Evolutionary conservation across 1,139 yeast genomes (phyloP).

Genomic region (Ogataea hybrid): DNA sequence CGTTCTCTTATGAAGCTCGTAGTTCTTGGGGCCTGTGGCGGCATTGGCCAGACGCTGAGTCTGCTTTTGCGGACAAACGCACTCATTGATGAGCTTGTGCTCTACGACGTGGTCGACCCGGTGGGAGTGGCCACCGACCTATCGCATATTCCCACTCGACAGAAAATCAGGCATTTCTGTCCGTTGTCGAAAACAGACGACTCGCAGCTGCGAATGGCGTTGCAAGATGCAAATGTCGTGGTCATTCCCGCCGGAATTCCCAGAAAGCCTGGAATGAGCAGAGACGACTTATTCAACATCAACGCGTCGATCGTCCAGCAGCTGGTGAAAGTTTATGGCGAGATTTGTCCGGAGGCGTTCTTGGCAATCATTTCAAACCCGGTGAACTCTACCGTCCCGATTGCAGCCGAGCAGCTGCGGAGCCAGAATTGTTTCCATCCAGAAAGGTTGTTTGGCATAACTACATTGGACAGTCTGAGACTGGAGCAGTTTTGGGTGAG

Average conservation of each 20-base stretch:
- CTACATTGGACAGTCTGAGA: conserved; percentile 79
- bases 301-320: conserved; percentile 88
- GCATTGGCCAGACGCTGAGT: conserved; percentile 93
- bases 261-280: conserved; percentile 97
- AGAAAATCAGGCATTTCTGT: conserved; percentile 63
- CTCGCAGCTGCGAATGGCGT: conserved; percentile 52
- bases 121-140: conserved; percentile 93
- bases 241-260: conserved; percentile 97
- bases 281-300: conserved; percentile 91
- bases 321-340: conserved; percentile 77
- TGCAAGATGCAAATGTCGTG: conserved; percentile 70
- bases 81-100: conserved; percentile 57
- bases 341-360: conserved; percentile 69
- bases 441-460: conserved; percentile 82
- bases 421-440: conserved; percentile 74
- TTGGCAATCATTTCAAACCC: conserved; percentile 87
- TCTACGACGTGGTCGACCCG: conserved; percentile 85
- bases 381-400: conserved; percentile 92
- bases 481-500: conserved; percentile 63
- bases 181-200: conserved; percentile 53
- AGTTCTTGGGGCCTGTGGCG: conserved; percentile 80
- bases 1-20: conserved; percentile 46
- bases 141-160: conserved; percentile 81
- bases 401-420: conserved; percentile 81
- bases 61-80: conserved; percentile 71